Evolutionary conservation across 1,284 basidiomycete genomes (phyloP), one percentile per base, ranked within the genome.

Genomic region (Boletus albobrunnescens): DNA sequence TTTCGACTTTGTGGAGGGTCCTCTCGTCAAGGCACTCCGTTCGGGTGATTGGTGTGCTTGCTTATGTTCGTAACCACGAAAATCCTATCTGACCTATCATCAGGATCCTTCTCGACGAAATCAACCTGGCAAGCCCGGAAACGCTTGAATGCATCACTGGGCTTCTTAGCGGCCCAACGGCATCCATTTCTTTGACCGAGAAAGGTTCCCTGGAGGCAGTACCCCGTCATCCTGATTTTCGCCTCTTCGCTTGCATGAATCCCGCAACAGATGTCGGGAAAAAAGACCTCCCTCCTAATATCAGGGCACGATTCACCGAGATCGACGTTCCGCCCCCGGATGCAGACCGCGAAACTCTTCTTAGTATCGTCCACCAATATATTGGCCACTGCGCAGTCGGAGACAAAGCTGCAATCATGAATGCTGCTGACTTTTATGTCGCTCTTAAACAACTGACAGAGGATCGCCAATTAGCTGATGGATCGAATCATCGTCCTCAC

Each of bases 171-270:
- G 82, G 86, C n/a, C 80, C 91, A 0, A 83, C 79, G 8, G 83
- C 91, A 1, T 98, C 94, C 1, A 85, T 99, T 49, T 91, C 94
- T 0, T 74, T 99, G 46, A 95, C 93, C 0, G 96, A 99, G 64
- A 85, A 94, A 63, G 96, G 95, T 1, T 90, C 94, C 24, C 70
- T 98, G 47, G 91, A 94, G 60, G 89, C 91, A 1, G 78, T 99
- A 22, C 84, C 85, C 27, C 86, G 96, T 1, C 96, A 99, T 65
- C 84, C 92, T 16, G 87, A 96, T 58, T 99, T 99, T 71, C 87
- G 95, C 22, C 74, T 99, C 8, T 99, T 99, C 61, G 94, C 94
- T 2, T 99, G 96, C 66, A 99, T 99, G 96, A 99, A 99, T 63
- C 96, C 96, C 2, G 96, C 96, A 0, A 99, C 95, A 3, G 96